These are phyloP conservation scores for Schoenoplectus triqueter DNA, from an alignment of 202 grass and related monocot genomes.

Conservation along the genomic window DNA sequence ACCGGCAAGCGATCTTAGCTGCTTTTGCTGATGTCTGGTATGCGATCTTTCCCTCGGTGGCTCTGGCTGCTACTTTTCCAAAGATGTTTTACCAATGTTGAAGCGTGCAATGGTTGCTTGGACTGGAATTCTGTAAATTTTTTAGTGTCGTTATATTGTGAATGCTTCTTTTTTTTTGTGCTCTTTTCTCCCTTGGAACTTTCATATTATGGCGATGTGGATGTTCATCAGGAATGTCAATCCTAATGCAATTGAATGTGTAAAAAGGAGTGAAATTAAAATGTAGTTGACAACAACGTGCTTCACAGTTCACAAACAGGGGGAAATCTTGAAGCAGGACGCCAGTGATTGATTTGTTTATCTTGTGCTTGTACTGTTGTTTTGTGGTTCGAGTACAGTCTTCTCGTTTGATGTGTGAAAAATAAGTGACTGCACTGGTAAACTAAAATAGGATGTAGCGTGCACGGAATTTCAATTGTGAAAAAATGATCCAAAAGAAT, in stretches of 20 bases:
- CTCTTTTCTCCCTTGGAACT: neutral
- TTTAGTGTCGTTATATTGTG: neutral
- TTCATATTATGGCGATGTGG: neutral
- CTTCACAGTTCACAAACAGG: neutral
- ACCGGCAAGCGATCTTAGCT: constrained; percentile 62
- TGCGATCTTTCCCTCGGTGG: constrained; percentile 49
- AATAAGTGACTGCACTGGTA: neutral
- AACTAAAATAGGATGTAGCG: neutral
- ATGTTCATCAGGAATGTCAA: neutral
- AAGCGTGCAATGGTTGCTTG: neutral
- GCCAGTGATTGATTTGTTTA: too few relatives aligned
- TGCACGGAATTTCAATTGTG: neutral
- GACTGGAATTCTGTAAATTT: neutral
- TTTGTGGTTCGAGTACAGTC: neutral
- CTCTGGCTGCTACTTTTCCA: constrained; percentile 24
- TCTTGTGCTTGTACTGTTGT: neutral
- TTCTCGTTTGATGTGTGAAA: neutral
- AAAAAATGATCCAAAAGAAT: too few relatives aligned
- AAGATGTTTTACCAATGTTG: constrained; percentile 33
- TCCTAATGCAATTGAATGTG: neutral
- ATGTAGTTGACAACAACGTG: neutral
- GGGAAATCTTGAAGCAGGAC: neutral
- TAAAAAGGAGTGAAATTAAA: neutral
- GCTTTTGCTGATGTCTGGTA: constrained; percentile 89
- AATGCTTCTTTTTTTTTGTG: neutral